Conservation (phyloP, 176 grass and related monocot species). For the Chloris gayana region DNA sequence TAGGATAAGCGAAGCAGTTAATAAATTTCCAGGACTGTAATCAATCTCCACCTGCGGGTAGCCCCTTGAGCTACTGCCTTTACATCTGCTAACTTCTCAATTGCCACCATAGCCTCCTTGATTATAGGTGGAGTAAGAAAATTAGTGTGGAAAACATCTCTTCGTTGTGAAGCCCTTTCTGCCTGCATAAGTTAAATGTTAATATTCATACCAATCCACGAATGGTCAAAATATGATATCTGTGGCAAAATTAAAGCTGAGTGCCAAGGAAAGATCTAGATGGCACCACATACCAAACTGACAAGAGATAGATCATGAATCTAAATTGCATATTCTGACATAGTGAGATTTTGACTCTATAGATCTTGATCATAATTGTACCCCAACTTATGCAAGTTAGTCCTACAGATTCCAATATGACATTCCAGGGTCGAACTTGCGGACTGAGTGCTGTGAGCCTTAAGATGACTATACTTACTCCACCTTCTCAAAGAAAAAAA, state of each 20-base stretch:
- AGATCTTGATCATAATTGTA: background rate
- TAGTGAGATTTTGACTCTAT: background rate
- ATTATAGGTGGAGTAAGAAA: constrained; percentile 85
- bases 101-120: constrained; percentile 60
- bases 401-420: background rate
- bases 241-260: background rate
- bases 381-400: background rate
- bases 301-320: no score
- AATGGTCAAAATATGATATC: constrained; percentile 8
- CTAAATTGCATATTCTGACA: background rate
- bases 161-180: constrained; percentile 62
- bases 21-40: constrained; percentile 25
- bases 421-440: background rate
- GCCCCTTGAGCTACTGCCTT: constrained; percentile 87
- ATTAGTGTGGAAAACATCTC: constrained; percentile 71
- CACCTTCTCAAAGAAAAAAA: background rate
- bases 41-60: constrained; percentile 73
- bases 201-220: background rate
- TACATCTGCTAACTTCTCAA: constrained; percentile 78
- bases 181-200: constrained; percentile 51
- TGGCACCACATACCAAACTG: background rate
- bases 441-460: no score
- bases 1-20: constrained; percentile 12
- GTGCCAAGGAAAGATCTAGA: background rate
- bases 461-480: background rate